Conservation (phyloP, 306 rosid species). For the Cyamopsis tetragonoloba region DNA sequence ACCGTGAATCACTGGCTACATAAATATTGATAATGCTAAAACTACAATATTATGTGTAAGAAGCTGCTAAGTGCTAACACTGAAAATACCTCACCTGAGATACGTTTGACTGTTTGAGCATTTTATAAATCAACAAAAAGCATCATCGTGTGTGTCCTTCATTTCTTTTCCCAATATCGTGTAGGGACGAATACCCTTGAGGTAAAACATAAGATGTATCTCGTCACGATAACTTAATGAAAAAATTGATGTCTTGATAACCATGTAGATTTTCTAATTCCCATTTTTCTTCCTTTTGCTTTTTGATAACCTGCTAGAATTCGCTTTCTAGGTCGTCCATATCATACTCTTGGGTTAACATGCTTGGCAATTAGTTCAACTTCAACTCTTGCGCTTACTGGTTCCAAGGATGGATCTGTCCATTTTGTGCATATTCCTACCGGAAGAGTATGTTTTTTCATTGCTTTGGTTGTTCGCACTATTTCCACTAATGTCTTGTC, state of each 20-base stretch:
- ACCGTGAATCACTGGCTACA: too few species aligned
- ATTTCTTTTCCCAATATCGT: neutral
- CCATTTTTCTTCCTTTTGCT: too few species aligned
- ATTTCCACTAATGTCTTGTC: conserved; percentile 15
- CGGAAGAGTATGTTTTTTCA: conserved; percentile 56
- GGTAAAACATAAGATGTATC: neutral
- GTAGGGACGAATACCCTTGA: neutral
- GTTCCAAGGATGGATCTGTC: conserved; percentile 80
- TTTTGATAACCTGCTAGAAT: conserved; percentile 9
- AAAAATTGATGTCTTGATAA: neutral
- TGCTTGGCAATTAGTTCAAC: conserved; percentile 73
- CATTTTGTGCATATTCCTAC: conserved; percentile 69
- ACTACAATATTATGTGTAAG: too few species aligned
- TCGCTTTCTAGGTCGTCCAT: conserved; percentile 67
- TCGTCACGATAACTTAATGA: neutral
- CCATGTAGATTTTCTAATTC: neutral
- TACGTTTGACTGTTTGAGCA: conserved; percentile 5
- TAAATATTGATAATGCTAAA: too few species aligned
- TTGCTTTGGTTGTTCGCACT: conserved; percentile 17
- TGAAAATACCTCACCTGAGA: too few species aligned
- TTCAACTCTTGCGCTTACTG: conserved; percentile 71
- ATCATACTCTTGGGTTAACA: conserved; percentile 74
- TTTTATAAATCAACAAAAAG: neutral
- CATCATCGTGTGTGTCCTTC: neutral
- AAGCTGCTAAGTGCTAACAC: too few species aligned